These are phyloP conservation scores for Hypoxylon sp. DNA, from an alignment of 2,329 filamentous ascomycete species.

Conservation along the genomic window DNA sequence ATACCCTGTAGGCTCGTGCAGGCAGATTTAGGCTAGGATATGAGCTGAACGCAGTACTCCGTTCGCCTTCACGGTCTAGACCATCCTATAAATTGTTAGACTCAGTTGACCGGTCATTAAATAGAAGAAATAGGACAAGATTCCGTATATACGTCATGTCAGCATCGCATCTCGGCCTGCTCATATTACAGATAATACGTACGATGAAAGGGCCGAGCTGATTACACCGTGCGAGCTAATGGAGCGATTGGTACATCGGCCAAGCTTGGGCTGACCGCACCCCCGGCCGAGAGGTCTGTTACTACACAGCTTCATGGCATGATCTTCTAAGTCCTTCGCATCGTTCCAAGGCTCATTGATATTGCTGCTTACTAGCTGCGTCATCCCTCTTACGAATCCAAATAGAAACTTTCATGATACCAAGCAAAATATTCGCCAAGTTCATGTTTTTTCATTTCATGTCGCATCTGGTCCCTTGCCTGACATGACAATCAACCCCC, in stretches of 20 bases:
- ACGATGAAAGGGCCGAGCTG: constrained; percentile 1
- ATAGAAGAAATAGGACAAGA: background rate
- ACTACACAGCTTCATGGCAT: background rate
- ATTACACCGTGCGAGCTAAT: constrained; percentile 1
- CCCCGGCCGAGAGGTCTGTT: background rate
- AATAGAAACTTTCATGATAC: background rate
- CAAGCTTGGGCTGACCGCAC: background rate
- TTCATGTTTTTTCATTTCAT: background rate
- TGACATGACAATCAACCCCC: background rate
- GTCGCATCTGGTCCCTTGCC: constrained; percentile 1
- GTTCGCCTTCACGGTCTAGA: background rate
- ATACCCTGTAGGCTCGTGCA: background rate
- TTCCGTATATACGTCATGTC: background rate
- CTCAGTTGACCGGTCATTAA: background rate
- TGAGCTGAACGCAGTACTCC: background rate
- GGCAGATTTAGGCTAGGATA: background rate
- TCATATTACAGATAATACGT: background rate
- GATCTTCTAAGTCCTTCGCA: background rate
- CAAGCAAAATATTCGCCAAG: background rate
- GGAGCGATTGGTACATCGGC: background rate
- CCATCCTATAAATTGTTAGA: background rate
- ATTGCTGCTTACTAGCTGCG: constrained; percentile 1
- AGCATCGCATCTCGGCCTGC: constrained; percentile 5
- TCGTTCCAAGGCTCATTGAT: background rate
- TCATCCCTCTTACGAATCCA: background rate